phyloP scores from a whole-genome alignment of 495 filamentous ascomycete species.

The Darksidea phi region DNA sequence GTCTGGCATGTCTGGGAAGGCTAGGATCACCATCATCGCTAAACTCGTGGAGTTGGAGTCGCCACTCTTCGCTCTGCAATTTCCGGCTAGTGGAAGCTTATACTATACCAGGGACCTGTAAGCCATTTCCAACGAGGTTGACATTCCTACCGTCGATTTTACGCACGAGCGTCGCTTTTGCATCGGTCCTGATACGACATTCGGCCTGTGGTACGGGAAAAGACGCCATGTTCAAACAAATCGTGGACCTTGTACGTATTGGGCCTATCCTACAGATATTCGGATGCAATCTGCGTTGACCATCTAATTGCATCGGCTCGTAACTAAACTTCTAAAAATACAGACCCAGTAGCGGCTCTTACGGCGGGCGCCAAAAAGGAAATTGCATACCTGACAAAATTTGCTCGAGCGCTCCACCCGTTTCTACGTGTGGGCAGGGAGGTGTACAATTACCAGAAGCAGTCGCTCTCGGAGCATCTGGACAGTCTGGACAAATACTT shows the following conservation, averaged over 20 bases:
- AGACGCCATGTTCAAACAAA: constrained; percentile 35
- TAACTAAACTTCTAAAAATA: constrained; percentile 13
- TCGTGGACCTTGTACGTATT: constrained; percentile 45
- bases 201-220: constrained; percentile 47
- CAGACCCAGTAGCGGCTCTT: constrained; percentile 14
- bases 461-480: background rate
- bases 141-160: constrained; percentile 22
- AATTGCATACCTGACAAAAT: constrained; percentile 19
- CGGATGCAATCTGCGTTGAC: background rate
- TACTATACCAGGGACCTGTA: constrained; percentile 42
- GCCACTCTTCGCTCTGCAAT: constrained; percentile 41
- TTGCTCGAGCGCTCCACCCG: constrained; percentile 14
- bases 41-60: constrained; percentile 45
- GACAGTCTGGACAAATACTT: constrained; percentile 17
- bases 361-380: constrained; percentile 30
- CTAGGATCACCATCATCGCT: constrained; percentile 43
- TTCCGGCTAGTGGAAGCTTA: constrained; percentile 46
- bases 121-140: constrained; percentile 12
- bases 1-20: constrained; percentile 43
- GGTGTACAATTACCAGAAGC: constrained; percentile 9
- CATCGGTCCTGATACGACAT: constrained; percentile 44
- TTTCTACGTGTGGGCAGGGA: constrained; percentile 3
- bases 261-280: background rate
- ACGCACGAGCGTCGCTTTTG: constrained; percentile 37
- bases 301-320: background rate